These are phyloP conservation scores for Avena sativa DNA, from an alignment of 176 grass and related monocot genomes.

Conservation along the genomic window DNA sequence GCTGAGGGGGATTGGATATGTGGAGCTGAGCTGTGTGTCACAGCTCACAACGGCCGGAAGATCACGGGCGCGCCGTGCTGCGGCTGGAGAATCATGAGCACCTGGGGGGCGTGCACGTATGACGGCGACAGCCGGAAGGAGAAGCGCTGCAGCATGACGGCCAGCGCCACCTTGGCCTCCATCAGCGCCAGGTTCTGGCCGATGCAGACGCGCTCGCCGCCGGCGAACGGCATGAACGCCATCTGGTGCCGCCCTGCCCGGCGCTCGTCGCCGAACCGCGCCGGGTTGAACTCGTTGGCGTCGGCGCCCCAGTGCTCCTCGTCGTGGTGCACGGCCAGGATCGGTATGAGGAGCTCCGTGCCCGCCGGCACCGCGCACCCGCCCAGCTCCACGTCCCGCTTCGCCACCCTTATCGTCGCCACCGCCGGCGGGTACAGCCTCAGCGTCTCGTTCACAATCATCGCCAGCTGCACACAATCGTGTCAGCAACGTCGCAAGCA, in stretches of 20 bases:
- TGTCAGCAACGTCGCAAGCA: no score
- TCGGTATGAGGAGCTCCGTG: slow-evolving; percentile 84
- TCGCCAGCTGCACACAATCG: slow-evolving; percentile 51
- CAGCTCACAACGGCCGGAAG: slow-evolving; percentile 55
- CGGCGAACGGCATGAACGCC: slow-evolving; percentile 89
- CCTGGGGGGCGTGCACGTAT: slow-evolving; percentile 86
- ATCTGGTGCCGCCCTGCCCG: slow-evolving; percentile 52
- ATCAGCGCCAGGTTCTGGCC: slow-evolving; percentile 88
- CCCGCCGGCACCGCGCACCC: slow-evolving; percentile 79
- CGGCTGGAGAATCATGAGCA: slow-evolving; percentile 85
- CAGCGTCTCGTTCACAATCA: slow-evolving; percentile 90
- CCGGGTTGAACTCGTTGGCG: slow-evolving; percentile 76
- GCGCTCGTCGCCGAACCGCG: slow-evolving; percentile 51
- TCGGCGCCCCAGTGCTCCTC: slow-evolving; percentile 72
- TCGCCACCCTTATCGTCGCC: slow-evolving; percentile 79
- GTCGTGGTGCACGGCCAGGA: slow-evolving; percentile 96
- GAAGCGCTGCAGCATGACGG: slow-evolving; percentile 81
- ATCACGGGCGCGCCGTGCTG: slow-evolving; percentile 91
- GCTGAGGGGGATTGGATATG: neutral
- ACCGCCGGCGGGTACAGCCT: slow-evolving; percentile 92
- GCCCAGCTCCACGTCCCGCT: slow-evolving; percentile 71
- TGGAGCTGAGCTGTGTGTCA: neutral
- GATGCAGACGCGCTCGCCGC: slow-evolving; percentile 84
- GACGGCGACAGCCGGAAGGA: slow-evolving; percentile 66
- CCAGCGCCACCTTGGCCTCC: slow-evolving; percentile 82